Percentiles rank a stretch among this genome's conserved stretches.
phyloP scores from a whole-genome alignment of 169 alveolate genomes.

The Eimeria mitis region DNA sequence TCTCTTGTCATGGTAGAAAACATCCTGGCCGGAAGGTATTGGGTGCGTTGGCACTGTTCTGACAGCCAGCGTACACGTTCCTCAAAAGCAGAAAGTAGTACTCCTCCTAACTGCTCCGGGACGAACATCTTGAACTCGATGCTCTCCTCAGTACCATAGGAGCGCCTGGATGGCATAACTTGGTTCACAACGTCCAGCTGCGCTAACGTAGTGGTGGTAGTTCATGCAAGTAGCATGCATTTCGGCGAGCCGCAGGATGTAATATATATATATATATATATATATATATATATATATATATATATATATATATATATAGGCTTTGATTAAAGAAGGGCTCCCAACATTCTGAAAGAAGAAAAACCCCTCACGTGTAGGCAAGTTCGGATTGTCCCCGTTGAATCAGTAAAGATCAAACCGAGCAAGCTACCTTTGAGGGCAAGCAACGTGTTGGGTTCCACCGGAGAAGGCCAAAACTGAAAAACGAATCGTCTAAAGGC shows the following conservation, averaged over 20 bases:
- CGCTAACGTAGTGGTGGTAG: neutral
- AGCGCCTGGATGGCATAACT: neutral
- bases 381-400: neutral
- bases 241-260: too few species aligned
- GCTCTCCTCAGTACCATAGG: neutral
- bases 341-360: neutral
- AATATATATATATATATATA: too few species aligned
- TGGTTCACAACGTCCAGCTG: neutral
- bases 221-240: neutral
- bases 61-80: neutral
- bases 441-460: neutral
- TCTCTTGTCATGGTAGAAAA: neutral
- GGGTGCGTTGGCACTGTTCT: neutral
- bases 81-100: neutral
- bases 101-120: neutral
- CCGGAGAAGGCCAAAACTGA: neutral
- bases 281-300: too few species aligned
- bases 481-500: slow-evolving; percentile 18
- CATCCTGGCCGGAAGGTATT: neutral
- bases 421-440: neutral
- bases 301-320: neutral
- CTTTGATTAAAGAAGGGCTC: neutral
- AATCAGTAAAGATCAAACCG: neutral
- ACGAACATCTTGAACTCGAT: neutral
- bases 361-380: neutral